Conservation (phyloP, 179 eudicot species). For the Vitellaria paradoxa region DNA sequence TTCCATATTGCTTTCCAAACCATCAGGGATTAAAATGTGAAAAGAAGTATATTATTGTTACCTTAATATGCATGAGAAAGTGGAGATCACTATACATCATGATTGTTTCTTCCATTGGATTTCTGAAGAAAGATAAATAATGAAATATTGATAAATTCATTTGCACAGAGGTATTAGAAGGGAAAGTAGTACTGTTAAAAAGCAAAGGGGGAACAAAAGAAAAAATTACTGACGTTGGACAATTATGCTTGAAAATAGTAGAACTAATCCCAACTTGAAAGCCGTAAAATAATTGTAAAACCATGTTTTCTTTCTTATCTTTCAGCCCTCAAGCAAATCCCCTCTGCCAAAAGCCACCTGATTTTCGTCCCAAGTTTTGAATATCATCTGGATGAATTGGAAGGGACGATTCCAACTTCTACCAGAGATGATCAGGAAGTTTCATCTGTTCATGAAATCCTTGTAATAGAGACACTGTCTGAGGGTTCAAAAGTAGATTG, state of each 20-base stretch:
- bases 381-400: slow-evolving; percentile 25
- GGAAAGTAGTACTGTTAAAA: background rate
- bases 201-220: background rate
- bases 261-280: slow-evolving; percentile 5
- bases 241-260: background rate
- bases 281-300: background rate
- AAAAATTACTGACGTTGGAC: slow-evolving; percentile 2
- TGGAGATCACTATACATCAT: background rate
- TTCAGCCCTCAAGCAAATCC: background rate
- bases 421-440: slow-evolving; percentile 16
- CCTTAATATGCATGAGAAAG: slow-evolving; percentile 10
- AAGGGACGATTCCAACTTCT: slow-evolving; percentile 12
- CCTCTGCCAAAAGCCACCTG: slow-evolving; percentile 4
- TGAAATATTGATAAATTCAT: background rate
- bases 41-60: background rate
- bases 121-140: slow-evolving; percentile 4
- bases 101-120: background rate
- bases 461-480: slow-evolving; percentile 54
- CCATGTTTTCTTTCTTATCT: background rate
- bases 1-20: background rate
- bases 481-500: slow-evolving; percentile 75
- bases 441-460: slow-evolving; percentile 18
- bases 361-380: background rate
- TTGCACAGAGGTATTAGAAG: background rate
- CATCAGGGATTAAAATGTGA: background rate